Evolutionary conservation across 2,329 filamentous ascomycete genomes (phyloP), one percentile per base, ranked within the genome.

Genomic region (Xylariales sp.): DNA sequence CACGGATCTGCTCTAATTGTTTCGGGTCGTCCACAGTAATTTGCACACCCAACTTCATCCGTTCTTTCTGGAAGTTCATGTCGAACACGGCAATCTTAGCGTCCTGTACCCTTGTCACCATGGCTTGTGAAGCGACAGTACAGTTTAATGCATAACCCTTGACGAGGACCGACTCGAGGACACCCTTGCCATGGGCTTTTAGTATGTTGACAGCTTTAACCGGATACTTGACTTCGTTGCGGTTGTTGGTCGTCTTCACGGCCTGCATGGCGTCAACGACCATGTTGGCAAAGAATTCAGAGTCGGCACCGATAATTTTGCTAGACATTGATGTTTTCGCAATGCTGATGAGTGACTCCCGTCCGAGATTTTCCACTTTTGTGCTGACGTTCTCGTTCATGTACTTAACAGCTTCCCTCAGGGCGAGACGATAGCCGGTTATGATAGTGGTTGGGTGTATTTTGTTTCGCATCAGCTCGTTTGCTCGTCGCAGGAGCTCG

Each of bases 401-500:
- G 84, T 97, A 99, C 83, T 97, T 97, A 79, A 99, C 91, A 67
- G 96, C 96, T 85, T 99, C 96, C 77, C 96, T 89, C 74, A 99
- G 87, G 69, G 96, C 96, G 77, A 99, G 88, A 78, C 96, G 89
- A 87, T 99, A 99, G 77, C 96, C 96, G 70, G 94, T 98, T 80
- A 99, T 99, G 83, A 99, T 98, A 69, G 97, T 99, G 32, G 96
- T 99, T 64, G 96, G 97, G 84, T 99, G 96, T 88, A 99, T 99
- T 81, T 94, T 93, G 89, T 98, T 99, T 87, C 96, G 97, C 92
- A 98, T 97, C 73, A 99, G 88, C 84, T 99, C 96, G 85, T 99
- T 99, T 71, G 90, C 96, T 82, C 96, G 89, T 80, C 92, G 90
- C 78, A 99, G 86, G 73, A 99, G 91, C 85, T 99, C 96, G 69